These are phyloP conservation scores for Allium cepa DNA, from an alignment of 106 monocot genomes.

Conservation along the genomic window DNA sequence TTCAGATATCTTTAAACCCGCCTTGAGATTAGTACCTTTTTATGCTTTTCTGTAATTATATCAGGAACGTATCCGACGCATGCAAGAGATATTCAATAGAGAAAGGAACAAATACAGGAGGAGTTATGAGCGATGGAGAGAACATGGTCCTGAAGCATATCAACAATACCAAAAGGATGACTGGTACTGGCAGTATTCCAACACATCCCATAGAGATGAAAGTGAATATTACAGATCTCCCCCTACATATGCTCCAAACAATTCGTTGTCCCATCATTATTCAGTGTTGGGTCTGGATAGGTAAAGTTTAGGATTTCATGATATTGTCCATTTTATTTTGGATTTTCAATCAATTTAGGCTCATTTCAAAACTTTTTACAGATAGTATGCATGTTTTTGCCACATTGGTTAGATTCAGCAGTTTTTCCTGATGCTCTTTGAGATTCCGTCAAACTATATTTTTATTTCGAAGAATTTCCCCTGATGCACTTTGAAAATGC, in stretches of 20 bases:
- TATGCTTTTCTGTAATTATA: too few species aligned
- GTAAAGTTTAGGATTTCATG: slow-evolving; percentile 13
- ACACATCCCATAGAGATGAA: slow-evolving; percentile 54
- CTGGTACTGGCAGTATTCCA: slow-evolving; percentile 79
- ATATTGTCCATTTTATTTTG: too few species aligned
- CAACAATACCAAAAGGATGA: slow-evolving; percentile 73
- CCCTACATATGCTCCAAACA: slow-evolving; percentile 16
- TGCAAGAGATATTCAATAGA: slow-evolving; percentile 87
- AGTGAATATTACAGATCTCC: slow-evolving; percentile 30
- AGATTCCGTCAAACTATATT: too few species aligned
- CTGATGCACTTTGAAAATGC: too few species aligned
- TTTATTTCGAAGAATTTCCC: too few species aligned
- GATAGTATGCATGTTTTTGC: too few species aligned
- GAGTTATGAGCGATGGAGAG: slow-evolving; percentile 68
- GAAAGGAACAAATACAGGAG: slow-evolving; percentile 69
- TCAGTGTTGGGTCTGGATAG: slow-evolving; percentile 86
- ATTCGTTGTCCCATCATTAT: slow-evolving; percentile 84
- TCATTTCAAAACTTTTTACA: too few species aligned
- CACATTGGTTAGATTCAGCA: too few species aligned
- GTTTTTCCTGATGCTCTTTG: too few species aligned
- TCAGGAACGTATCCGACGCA: slow-evolving; percentile 84
- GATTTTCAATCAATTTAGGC: too few species aligned
- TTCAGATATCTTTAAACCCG: too few species aligned
- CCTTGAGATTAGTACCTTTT: too few species aligned
- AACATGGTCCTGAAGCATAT: slow-evolving; percentile 56